A percentile compares a stretch with the other conserved stretches of the same genome.
These are phyloP conservation scores for Phytophthora pinifolia DNA, from an alignment of 352 stramenopile genomes.

Conservation along the genomic window DNA sequence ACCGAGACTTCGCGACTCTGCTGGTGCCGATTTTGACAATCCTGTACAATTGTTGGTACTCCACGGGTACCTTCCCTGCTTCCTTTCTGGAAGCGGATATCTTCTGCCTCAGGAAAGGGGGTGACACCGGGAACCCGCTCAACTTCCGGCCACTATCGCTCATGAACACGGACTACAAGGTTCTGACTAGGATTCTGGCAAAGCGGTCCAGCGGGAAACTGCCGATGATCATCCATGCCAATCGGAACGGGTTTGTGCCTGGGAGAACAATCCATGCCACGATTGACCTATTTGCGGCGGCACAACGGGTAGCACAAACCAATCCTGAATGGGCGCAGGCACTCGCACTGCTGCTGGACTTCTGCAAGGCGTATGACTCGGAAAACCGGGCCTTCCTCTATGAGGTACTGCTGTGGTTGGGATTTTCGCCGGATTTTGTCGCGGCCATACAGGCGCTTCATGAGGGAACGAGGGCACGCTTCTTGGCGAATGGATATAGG, in stretches of 20 bases:
- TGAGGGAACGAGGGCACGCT: too few species aligned
- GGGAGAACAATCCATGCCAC: constrained; percentile 1
- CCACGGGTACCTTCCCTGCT: background rate
- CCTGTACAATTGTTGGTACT: constrained; percentile 6
- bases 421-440: too few species aligned
- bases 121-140: background rate
- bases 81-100: constrained; percentile 8
- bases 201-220: background rate
- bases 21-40: background rate
- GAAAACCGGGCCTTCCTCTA: too few species aligned
- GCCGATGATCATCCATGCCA: too few species aligned
- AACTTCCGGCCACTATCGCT: constrained; percentile 8
- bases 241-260: constrained; percentile 7
- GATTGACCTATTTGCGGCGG: background rate
- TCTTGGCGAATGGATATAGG: too few species aligned
- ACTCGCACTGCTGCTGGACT: constrained; percentile 4
- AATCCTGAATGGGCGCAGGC: background rate
- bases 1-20: background rate
- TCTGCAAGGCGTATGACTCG: constrained; percentile 17
- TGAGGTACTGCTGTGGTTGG: too few species aligned
- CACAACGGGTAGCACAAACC: background rate
- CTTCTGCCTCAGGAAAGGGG: constrained; percentile 6
- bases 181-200: background rate
- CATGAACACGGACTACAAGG: constrained; percentile 17
- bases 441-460: too few species aligned